phyloP scores from a whole-genome alignment of 176 grass and related monocot genomes.

The Paspalum notatum region DNA sequence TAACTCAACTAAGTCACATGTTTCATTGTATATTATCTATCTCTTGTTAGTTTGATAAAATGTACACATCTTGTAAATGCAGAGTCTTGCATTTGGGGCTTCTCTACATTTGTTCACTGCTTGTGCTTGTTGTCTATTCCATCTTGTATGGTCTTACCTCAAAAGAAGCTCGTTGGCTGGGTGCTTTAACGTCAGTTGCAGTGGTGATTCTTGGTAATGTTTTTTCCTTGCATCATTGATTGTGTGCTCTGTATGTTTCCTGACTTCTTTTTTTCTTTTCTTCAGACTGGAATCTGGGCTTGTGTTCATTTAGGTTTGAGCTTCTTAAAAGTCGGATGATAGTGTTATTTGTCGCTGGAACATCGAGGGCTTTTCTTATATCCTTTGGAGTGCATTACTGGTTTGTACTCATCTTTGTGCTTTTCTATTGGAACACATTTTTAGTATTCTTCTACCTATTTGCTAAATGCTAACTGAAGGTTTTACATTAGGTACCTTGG shows the following conservation, averaged over 20 bases:
- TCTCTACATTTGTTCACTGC: slow-evolving; percentile 82
- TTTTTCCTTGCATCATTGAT: slow-evolving; percentile 37
- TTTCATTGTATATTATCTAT: slow-evolving; percentile 29
- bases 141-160: slow-evolving; percentile 89
- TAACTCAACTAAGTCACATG: slow-evolving; percentile 19
- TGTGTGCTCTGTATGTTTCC: slow-evolving; percentile 19
- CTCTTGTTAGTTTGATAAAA: slow-evolving; percentile 41
- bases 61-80: slow-evolving; percentile 31
- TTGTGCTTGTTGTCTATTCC: slow-evolving; percentile 83
- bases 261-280: slow-evolving; percentile 46
- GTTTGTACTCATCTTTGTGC: slow-evolving; percentile 52
- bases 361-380: slow-evolving; percentile 96
- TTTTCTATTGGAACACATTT: slow-evolving; percentile 38
- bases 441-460: slow-evolving; percentile 24
- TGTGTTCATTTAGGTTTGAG: slow-evolving; percentile 92
- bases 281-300: slow-evolving; percentile 94
- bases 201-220: slow-evolving; percentile 93
- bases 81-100: slow-evolving; percentile 87
- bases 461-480: slow-evolving; percentile 26
- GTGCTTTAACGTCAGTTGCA: slow-evolving; percentile 87
- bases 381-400: slow-evolving; percentile 99
- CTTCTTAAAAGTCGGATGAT: slow-evolving; percentile 88
- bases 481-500: slow-evolving; percentile 88
- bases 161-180: slow-evolving; percentile 93
- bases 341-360: slow-evolving; percentile 84